Evolutionary conservation across 1,284 basidiomycete genomes (phyloP), one percentile per base, ranked within the genome.

Genomic region (Tilletia setariae): DNA sequence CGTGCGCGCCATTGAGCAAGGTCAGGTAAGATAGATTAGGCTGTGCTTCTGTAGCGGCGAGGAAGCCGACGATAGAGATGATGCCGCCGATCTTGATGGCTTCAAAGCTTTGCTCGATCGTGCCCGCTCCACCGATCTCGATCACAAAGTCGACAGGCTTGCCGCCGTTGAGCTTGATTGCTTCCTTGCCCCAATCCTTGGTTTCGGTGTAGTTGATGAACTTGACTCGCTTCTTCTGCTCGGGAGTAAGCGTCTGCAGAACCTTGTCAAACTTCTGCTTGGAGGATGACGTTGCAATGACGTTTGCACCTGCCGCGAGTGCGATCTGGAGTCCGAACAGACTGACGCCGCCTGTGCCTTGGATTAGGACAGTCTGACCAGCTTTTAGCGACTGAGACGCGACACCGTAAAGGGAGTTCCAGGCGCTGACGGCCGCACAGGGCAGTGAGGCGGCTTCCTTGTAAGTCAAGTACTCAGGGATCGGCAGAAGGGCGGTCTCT

Each of bases 211-310:
- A 89, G 79, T 90, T 89, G 71, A 76, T 70, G 47, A 70, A 74
- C 49, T 68, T 67, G 49, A 77, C 65, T 15, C 75, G 71, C 47
- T 70, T 62, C 19, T 68, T 68, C 43, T 46, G 75, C 32, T 77
- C 74, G 32, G 80, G 72, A 28, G 72, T 70, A 28, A 83, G 67
- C 1, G 82, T 74, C 11, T 42, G n/a, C 19, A 67, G 51, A 0
- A 77, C 82, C 42, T 76, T 74, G 42, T 80, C 74, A 30, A 85
- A 78, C 78, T 90, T 90, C 44, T 86, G 85, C 71, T 88, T 87
- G 0, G 87, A 87, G 0, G 87, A 88, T 0, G 87, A 88, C 0
- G 87, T 89, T 25, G 85, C 84, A 69, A 90, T 88, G 21, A 87
- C 87, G 2, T 79, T 85, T 1, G 88, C 88, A 16, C 89, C 88